These are phyloP conservation scores for Hordeum vulgare DNA, from an alignment of 176 grass and related monocot species.

Conservation along the genomic window DNA sequence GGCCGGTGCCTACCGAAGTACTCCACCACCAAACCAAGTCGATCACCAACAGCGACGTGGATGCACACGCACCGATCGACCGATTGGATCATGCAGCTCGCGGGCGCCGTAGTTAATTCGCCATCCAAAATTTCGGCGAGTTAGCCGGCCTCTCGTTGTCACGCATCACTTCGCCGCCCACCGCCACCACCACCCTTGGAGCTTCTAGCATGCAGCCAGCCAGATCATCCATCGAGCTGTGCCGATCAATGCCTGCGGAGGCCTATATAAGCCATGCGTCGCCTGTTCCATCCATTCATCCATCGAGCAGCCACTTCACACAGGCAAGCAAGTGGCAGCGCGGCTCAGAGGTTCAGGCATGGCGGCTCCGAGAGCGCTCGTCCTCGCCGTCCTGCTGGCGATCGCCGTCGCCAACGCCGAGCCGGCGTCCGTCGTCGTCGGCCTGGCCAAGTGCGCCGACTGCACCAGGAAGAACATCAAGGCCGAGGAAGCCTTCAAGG, in stretches of 20 bases:
- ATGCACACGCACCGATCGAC: not conserved
- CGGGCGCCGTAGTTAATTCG: not conserved
- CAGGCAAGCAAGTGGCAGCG: not conserved
- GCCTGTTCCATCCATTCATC: not conserved
- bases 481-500: not conserved
- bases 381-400: not conserved
- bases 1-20: too few species aligned
- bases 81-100: not conserved
- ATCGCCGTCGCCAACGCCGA: not conserved
- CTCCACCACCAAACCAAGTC: too few species aligned
- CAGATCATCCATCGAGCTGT: not conserved
- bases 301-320: not conserved
- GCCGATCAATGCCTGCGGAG: not conserved
- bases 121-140: not conserved
- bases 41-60: too few species aligned
- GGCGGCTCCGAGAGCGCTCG: not conserved
- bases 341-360: not conserved
- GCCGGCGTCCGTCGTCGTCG: not conserved
- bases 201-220: not conserved
- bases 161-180: not conserved
- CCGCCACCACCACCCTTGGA: not conserved
- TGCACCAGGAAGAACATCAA: not conserved
- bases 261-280: not conserved
- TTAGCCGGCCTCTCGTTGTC: not conserved
- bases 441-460: not conserved